Evolutionary conservation across 306 rosid species (phyloP), one percentile per base, ranked within the genome.

Genomic region (Corylus americana): DNA sequence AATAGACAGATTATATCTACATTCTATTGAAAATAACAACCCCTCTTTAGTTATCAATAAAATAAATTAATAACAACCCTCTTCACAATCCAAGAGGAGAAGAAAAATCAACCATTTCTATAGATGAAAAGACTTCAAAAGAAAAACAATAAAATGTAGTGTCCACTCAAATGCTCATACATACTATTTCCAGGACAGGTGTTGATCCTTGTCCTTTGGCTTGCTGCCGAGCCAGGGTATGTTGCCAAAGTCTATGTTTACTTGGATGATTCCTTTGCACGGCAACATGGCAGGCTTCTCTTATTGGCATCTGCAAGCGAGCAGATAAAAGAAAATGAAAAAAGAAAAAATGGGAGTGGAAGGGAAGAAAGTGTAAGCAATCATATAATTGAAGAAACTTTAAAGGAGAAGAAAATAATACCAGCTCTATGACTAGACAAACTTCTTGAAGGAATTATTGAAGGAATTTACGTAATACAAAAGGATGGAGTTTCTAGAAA

Each of bases 281-380:
- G 64, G 98, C 98, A 82, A 91, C 98, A 80, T 94, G 98, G 70
- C 97, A 94, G 70, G 98, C 98, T 87, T 94, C 98, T 86, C 89
- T 91, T 78, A 92, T 94, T 58, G 98, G 98, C 98, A 94, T 88
- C 98, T 94, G 86, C 78, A 39, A 47, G 37, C 79, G 59, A 75
- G 73, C 44, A 77, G 78, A 39, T 22, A 12, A 81, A 66, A 51
- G 59, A 66, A 67, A 51, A 73, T 54, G 64, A 50, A 31, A 59
- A 25, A 22, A 22, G n/a, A 25, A 59, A 4, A n/a, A 54, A 29
- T 37, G 27, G 45, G 75, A 8, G 44, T 11, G 31, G 47, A 12
- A 37, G 39, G 11, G 71, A 47, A 27, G 29, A 39, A 39, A 13
- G 42, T 39, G 45, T 31, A 11, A 57, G 63, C 31, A 62, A 62